These are phyloP conservation scores for Aspergillus pseudotamarii DNA, from an alignment of 2,329 filamentous ascomycete genomes.

Conservation along the genomic window DNA sequence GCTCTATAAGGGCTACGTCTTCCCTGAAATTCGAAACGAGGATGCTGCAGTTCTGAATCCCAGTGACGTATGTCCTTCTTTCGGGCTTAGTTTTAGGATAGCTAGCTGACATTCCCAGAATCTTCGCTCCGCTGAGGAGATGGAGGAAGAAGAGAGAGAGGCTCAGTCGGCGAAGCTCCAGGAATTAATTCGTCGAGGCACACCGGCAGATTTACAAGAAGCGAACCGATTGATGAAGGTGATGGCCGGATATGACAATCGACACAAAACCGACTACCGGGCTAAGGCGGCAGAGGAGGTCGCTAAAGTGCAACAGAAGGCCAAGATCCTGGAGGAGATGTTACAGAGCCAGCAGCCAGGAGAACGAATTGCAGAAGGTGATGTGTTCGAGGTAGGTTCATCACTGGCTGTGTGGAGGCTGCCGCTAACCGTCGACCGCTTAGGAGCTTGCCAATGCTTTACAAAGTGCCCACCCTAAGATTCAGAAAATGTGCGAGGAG, in stretches of 20 bases:
- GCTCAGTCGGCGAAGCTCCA: slow-evolving; percentile 98
- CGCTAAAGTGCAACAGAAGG: slow-evolving; percentile 92
- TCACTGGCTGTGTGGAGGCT: not conserved
- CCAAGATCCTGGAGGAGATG: slow-evolving; percentile 87
- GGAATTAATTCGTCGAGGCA: slow-evolving; percentile 88
- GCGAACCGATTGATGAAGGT: slow-evolving; percentile 98
- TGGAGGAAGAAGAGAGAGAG: slow-evolving; percentile 94
- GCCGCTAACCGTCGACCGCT: not conserved
- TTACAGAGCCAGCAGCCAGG: slow-evolving; percentile 80
- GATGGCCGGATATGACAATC: slow-evolving; percentile 96
- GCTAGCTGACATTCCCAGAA: slow-evolving; percentile 61
- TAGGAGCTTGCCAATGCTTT: slow-evolving; percentile 85
- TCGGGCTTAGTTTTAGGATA: not conserved
- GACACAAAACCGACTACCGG: slow-evolving; percentile 95
- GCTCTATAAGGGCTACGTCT: slow-evolving; percentile 95
- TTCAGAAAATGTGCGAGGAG: slow-evolving; percentile 99
- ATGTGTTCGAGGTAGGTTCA: slow-evolving; percentile 63
- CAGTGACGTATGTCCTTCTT: slow-evolving; percentile 73
- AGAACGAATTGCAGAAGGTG: slow-evolving; percentile 72
- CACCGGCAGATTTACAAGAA: slow-evolving; percentile 91
- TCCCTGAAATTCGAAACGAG: slow-evolving; percentile 87
- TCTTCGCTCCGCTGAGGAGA: slow-evolving; percentile 93
- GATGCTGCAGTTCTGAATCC: slow-evolving; percentile 96
- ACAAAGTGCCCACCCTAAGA: slow-evolving; percentile 94
- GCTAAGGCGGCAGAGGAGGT: slow-evolving; percentile 97